Percentiles rank a stretch among this genome's conserved stretches.
Evolutionary conservation across 73 alveolate species (phyloP).

Genomic region (Paramecium caudatum): DNA sequence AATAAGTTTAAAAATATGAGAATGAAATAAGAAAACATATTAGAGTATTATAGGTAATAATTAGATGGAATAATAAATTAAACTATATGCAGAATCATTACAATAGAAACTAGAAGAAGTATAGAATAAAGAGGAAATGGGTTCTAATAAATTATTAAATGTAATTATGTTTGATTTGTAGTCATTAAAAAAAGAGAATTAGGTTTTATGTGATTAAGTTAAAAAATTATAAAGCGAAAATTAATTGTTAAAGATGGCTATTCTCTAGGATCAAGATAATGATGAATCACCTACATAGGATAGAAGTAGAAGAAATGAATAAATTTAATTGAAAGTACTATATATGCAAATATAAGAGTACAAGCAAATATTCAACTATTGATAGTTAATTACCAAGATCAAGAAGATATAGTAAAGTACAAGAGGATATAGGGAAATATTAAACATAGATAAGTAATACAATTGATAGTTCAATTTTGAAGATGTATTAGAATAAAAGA

Average conservation of each 20-base stretch:
- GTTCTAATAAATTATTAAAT: not conserved
- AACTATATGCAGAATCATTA: conserved; percentile 60
- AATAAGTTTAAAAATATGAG: conserved; percentile 50
- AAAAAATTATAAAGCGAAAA: conserved; percentile 19
- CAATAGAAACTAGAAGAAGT: conserved; percentile 54
- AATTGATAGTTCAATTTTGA: conserved; percentile 31
- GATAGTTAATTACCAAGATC: not conserved
- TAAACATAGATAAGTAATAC: conserved; percentile 25
- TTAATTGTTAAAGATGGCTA: not conserved
- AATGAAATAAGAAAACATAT: conserved; percentile 40
- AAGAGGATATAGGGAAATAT: not conserved
- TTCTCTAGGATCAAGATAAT: no score
- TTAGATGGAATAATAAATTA: conserved; percentile 57
- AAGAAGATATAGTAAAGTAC: not conserved
- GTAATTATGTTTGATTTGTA: not conserved
- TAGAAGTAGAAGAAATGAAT: not conserved
- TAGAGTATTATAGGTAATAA: not conserved
- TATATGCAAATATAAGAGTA: conserved; percentile 1
- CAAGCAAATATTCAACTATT: not conserved
- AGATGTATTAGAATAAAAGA: not conserved
- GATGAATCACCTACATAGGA: not conserved
- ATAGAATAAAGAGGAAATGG: not conserved
- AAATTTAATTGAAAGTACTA: not conserved
- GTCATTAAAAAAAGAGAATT: conserved; percentile 54
- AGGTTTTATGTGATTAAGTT: not conserved